These are phyloP conservation scores for Talaromyces trachyspermus DNA, from an alignment of 495 filamentous ascomycete species.

Conservation along the genomic window DNA sequence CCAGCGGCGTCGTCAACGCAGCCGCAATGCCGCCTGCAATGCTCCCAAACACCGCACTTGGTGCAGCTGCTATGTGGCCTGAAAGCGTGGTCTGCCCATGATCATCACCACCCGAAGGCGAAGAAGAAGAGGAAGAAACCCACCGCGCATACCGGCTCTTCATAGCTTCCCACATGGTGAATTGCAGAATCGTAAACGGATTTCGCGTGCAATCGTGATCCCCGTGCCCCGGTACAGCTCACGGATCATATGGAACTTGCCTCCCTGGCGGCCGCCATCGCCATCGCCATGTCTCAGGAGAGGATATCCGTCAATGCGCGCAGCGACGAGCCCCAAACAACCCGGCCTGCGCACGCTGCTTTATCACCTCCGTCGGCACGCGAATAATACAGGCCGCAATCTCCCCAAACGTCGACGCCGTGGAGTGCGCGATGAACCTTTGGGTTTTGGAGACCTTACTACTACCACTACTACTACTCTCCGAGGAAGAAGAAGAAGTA, in stretches of 20 bases:
- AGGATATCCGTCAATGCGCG: slow-evolving; percentile 64
- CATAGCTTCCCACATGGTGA: slow-evolving; percentile 92
- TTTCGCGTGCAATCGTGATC: slow-evolving; percentile 89
- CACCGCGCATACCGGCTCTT: slow-evolving; percentile 50
- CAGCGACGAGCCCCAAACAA: slow-evolving; percentile 49
- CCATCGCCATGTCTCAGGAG: slow-evolving; percentile 27
- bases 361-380: slow-evolving; percentile 94
- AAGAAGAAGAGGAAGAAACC: slow-evolving; percentile 4
- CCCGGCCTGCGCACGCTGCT: slow-evolving; percentile 88
- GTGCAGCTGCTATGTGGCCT: slow-evolving; percentile 53
- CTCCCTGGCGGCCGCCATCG: slow-evolving; percentile 28
- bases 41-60: slow-evolving; percentile 82
- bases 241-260: slow-evolving; percentile 55
- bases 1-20: slow-evolving; percentile 82
- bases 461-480: too few relatives aligned
- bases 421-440: slow-evolving; percentile 58
- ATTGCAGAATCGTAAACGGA: slow-evolving; percentile 94
- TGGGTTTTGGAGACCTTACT: slow-evolving; percentile 20
- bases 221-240: slow-evolving; percentile 88
- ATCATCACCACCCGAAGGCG: background rate
- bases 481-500: too few relatives aligned
- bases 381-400: slow-evolving; percentile 86
- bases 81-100: background rate
- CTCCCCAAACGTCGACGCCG: slow-evolving; percentile 83
- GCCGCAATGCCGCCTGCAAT: slow-evolving; percentile 80